phyloP scores from a whole-genome alignment of 495 filamentous ascomycete species.

The Aspergillus panamensis region DNA sequence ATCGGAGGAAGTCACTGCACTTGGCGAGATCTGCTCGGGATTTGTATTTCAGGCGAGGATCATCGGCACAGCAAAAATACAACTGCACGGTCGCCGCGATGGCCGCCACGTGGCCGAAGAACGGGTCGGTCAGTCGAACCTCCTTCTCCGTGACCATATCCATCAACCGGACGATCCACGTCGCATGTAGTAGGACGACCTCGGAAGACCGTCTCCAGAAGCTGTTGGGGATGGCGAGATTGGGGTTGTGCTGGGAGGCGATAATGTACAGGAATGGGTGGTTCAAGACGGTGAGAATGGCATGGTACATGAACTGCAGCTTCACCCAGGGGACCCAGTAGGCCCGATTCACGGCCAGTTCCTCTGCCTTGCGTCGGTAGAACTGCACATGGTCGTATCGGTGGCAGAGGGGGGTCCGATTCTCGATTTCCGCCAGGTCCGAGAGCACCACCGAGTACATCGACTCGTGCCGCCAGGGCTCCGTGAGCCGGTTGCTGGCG shows the following conservation, averaged over 20 bases:
- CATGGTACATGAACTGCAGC: constrained; percentile 46
- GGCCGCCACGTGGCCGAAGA: constrained; percentile 42
- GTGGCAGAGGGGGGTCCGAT: constrained; percentile 42
- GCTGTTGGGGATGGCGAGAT: constrained; percentile 44
- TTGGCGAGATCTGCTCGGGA: constrained; percentile 45
- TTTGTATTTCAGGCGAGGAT: constrained; percentile 43
- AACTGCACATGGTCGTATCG: constrained; percentile 48
- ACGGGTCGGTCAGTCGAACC: constrained; percentile 42
- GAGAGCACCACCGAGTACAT: constrained; percentile 44
- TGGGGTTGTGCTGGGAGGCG: constrained; percentile 44
- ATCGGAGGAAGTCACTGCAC: constrained; percentile 42
- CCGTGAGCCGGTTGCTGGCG: constrained; percentile 39
- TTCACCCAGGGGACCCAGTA: constrained; percentile 48
- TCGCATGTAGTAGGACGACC: constrained; percentile 43
- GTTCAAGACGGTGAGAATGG: constrained; percentile 43
- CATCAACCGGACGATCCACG: constrained; percentile 48
- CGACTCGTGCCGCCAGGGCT: constrained; percentile 47
- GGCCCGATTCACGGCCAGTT: constrained; percentile 32
- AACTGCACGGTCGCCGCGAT: constrained; percentile 47
- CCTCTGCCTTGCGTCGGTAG: constrained; percentile 39
- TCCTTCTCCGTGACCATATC: constrained; percentile 48
- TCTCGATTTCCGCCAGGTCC: constrained; percentile 44
- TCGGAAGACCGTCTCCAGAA: constrained; percentile 48
- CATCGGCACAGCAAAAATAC: constrained; percentile 45
- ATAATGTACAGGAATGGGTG: constrained; percentile 49